Evolutionary conservation across 2,329 filamentous ascomycete genomes (phyloP).

Genomic region (Nannizziopsis barbatae): DNA sequence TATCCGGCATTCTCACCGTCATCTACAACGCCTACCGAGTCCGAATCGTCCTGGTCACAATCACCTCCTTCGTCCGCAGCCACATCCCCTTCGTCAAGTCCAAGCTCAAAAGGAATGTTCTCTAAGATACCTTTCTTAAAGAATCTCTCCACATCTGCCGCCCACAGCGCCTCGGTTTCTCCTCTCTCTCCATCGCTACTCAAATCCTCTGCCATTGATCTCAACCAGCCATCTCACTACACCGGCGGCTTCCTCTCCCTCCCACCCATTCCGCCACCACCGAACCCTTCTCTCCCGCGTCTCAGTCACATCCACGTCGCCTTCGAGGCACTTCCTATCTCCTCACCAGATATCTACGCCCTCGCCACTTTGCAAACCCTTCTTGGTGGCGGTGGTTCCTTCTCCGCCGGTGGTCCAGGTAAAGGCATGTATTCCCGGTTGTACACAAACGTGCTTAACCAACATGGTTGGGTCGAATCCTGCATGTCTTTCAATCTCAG

Average conservation of each 20-base stretch:
- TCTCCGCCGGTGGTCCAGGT: slow-evolving; percentile 88
- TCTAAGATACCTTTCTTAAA: slow-evolving; percentile 86
- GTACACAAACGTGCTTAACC: slow-evolving; percentile 95
- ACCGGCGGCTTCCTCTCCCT: slow-evolving; percentile 88
- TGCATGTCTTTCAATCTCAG: slow-evolving; percentile 96
- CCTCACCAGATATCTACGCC: slow-evolving; percentile 86
- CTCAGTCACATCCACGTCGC: slow-evolving; percentile 91
- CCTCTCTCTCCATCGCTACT: slow-evolving; percentile 40
- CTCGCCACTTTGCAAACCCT: slow-evolving; percentile 91
- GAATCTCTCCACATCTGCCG: slow-evolving; percentile 66
- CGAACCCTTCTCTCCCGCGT: slow-evolving; percentile 63
- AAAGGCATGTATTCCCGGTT: slow-evolving; percentile 99
- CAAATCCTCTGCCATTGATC: slow-evolving; percentile 42
- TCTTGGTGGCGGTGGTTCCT: slow-evolving; percentile 88
- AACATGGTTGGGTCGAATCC: slow-evolving; percentile 93
- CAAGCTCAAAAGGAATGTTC: slow-evolving; percentile 44
- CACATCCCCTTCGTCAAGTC: slow-evolving; percentile 38
- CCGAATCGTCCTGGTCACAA: slow-evolving; percentile 20
- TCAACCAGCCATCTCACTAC: slow-evolving; percentile 62
- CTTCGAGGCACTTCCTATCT: slow-evolving; percentile 88
- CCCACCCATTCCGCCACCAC: slow-evolving; percentile 64
- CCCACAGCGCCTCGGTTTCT: slow-evolving; percentile 46
- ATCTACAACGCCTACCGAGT: slow-evolving; percentile 28
- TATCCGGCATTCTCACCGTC: slow-evolving; percentile 28
- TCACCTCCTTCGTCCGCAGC: slow-evolving; percentile 21